Percentiles rank a stretch among this genome's conserved stretches.
Evolutionary conservation across 2,329 filamentous ascomycete genomes (phyloP).

Genomic region (Pseudocercospora fuligena): DNA sequence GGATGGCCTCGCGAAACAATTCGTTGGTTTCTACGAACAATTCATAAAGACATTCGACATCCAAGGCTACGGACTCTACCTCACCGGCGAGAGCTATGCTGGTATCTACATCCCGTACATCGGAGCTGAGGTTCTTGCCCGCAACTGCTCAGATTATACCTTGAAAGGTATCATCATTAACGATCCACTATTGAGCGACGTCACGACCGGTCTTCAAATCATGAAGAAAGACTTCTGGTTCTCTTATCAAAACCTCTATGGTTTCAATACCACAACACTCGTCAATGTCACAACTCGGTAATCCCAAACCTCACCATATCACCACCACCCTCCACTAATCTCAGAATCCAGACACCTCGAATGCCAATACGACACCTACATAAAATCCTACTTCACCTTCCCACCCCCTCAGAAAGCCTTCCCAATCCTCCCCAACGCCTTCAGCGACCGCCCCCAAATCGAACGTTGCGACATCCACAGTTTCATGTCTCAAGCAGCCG

Average conservation of each 20-base stretch:
- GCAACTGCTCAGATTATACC: conserved; percentile 35
- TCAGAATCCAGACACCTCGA: conserved; percentile 15
- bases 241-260: conserved; percentile 31
- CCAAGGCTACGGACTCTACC: conserved; percentile 53
- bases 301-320: conserved; percentile 46
- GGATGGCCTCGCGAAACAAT: conserved; percentile 47
- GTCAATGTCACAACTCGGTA: conserved; percentile 38
- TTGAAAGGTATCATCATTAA: conserved; percentile 39
- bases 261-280: conserved; percentile 12
- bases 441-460: not conserved
- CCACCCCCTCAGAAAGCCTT: conserved; percentile 38
- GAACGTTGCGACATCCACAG: conserved; percentile 3
- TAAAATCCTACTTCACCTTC: conserved; percentile 54
- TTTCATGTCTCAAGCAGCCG: not conserved
- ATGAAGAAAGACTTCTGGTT: conserved; percentile 30
- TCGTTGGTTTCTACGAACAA: conserved; percentile 54
- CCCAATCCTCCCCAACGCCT: not conserved
- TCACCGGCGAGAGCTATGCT: conserved; percentile 33
- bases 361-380: conserved; percentile 46
- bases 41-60: conserved; percentile 56
- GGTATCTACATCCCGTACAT: conserved; percentile 41
- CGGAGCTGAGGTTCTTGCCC: conserved; percentile 33
- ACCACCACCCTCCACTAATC: conserved; percentile 38
- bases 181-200: conserved; percentile 52
- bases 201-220: conserved; percentile 21